Base-by-base conservation (phyloP, 1,139 yeast genomes). In the Debaryomycetaceae sp. region DNA sequence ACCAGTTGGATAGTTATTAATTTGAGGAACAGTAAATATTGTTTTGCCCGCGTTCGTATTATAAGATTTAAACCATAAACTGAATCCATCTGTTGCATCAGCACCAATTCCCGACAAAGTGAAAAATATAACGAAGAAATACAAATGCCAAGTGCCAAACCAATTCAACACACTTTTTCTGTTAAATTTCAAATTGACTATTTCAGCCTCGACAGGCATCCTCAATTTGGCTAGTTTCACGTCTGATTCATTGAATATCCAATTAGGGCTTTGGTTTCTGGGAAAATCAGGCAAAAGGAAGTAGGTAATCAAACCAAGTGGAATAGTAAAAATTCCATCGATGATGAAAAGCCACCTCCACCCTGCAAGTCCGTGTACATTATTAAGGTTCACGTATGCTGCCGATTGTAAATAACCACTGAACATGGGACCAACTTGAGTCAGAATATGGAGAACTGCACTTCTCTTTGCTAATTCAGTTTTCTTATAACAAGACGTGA, bases 21-120 rank as follows among this genome's bases (percentile, higher is more conserved):
- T 53, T 46, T 66, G 60, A 2, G 67, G 64, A 15, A 63, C 58
- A 2, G 63, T 41, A 48, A 64, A 78, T 24, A 9, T n/a, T n/a
- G 29, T 24, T 9, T 9, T n/a, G 8, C n/a, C 29, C n/a, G 29
- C 29, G n/a, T n/a, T n/a, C 39, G 65, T 60, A 30, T 61, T 51
- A 30, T 72, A 58, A 13, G 79, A 71, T 49, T 74, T 67, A 39
- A 77, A 60, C 81, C 82, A 77, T 37, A 77, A 59, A 3, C 57
- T 58, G 43, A 57, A 52, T 19, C 85, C 83, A 5, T 75, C 64
- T 3, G 71, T 53, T 14, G 73, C 72, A 48, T 70, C 76, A 43
- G 63, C 60, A 39, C 51, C 47, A 36, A 59, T 51, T 24, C 56
- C 46, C 35, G 49, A 46, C 5, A 58, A 30, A 1, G 55, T 9